phyloP scores from a whole-genome alignment of 108 stramenopile genomes.

The Cyclotella kingstonii region DNA sequence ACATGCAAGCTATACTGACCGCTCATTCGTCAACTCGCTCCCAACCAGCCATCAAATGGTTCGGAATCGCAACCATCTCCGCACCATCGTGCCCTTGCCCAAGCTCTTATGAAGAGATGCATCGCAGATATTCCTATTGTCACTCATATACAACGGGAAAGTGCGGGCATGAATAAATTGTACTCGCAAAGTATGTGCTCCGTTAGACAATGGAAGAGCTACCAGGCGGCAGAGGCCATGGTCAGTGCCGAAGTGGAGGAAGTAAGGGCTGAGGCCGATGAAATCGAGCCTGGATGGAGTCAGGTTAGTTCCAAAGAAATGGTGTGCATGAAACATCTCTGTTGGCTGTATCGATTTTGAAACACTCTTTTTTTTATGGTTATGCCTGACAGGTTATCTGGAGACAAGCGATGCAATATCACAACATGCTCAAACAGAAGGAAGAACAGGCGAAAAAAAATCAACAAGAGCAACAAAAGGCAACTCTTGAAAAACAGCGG shows the following conservation, averaged over 20 bases:
- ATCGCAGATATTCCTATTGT: constrained; percentile 91
- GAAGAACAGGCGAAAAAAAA: constrained; percentile 68
- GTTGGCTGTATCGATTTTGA: neutral
- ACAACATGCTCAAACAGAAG: constrained; percentile 84
- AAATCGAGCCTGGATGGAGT: constrained; percentile 89
- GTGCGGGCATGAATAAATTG: constrained; percentile 86
- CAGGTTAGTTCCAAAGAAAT: constrained; percentile 44
- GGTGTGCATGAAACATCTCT: neutral
- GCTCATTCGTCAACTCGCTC: too few species aligned
- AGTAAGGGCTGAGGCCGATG: constrained; percentile 88
- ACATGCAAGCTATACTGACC: too few species aligned
- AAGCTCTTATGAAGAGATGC: constrained; percentile 90
- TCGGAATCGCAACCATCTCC: constrained; percentile 17
- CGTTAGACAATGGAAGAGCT: constrained; percentile 85
- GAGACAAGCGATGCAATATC: constrained; percentile 93
- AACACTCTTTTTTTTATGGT: neutral
- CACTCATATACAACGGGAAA: constrained; percentile 89
- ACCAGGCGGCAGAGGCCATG: constrained; percentile 82
- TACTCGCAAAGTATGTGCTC: constrained; percentile 91
- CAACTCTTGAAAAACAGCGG: constrained; percentile 50
- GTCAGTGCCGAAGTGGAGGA: constrained; percentile 88
- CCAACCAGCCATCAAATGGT: constrained; percentile 19
- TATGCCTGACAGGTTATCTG: constrained; percentile 65
- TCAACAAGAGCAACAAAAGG: constrained; percentile 52
- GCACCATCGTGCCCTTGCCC: constrained; percentile 72